Evolutionary conservation across 2,329 filamentous ascomycete genomes (phyloP).

Genomic region (Cytospora piceae): DNA sequence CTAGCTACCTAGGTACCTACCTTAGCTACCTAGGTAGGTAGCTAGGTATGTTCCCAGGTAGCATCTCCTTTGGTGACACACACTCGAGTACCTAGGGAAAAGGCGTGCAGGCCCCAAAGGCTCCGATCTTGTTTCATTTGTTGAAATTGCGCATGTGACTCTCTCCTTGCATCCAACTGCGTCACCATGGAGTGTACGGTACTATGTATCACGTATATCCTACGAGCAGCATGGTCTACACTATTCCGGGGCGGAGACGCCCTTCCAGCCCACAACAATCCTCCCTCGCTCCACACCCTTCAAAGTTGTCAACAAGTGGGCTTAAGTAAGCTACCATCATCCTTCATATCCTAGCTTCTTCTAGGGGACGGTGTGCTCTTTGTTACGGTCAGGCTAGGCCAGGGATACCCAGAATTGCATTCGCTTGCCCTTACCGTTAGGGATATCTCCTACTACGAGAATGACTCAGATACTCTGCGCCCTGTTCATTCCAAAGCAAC

Average conservation of each 20-base stretch:
- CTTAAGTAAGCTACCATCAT: constrained; percentile 16
- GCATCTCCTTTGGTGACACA: not conserved
- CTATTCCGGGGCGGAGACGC: constrained; percentile 18
- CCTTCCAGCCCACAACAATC: constrained; percentile 16
- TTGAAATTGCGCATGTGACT: not conserved
- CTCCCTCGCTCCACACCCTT: constrained; percentile 11
- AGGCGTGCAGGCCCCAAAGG: too few relatives aligned
- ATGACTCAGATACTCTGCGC: constrained; percentile 27
- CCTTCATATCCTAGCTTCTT: constrained; percentile 9
- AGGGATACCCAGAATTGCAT: constrained; percentile 12
- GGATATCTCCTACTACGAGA: constrained; percentile 19
- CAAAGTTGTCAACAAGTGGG: constrained; percentile 5
- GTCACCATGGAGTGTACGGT: not conserved
- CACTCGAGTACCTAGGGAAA: not conserved
- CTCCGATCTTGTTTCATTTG: too few relatives aligned
- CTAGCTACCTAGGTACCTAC: too few relatives aligned
- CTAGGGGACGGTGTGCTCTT: constrained; percentile 18
- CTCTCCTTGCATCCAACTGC: not conserved
- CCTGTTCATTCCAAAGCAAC: constrained; percentile 18
- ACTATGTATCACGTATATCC: not conserved
- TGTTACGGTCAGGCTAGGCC: constrained; percentile 3
- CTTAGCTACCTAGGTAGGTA: too few relatives aligned
- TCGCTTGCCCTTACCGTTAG: constrained; percentile 26
- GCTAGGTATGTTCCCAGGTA: too few relatives aligned
- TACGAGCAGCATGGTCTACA: not conserved